Percentiles rank a stretch among this genome's conserved stretches.
phyloP scores from a whole-genome alignment of 2,329 filamentous ascomycete species.

The Biscogniauxia marginata region DNA sequence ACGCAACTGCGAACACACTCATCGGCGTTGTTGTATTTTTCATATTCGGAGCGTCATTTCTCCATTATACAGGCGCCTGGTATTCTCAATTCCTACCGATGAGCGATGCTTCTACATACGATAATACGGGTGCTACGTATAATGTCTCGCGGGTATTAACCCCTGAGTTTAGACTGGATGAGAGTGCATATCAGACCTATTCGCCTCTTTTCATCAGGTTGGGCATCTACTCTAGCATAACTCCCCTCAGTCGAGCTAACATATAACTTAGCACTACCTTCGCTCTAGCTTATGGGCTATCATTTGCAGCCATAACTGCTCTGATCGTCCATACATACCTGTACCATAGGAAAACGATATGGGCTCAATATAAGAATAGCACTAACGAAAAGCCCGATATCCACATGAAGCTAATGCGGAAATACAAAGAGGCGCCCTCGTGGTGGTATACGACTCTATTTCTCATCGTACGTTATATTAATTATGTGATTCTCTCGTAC shows the following conservation, averaged over 20 bases:
- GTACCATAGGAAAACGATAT: conserved; percentile 66
- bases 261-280: conserved; percentile 61
- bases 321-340: conserved; percentile 67
- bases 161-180: conserved; percentile 59
- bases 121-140: conserved; percentile 65
- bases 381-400: conserved; percentile 58
- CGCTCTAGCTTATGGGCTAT: conserved; percentile 66
- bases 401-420: conserved; percentile 63
- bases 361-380: conserved; percentile 59
- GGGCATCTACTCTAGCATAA: not conserved
- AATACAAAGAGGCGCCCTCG: conserved; percentile 60
- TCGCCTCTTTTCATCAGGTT: conserved; percentile 65
- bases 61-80: conserved; percentile 68
- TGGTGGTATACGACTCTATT: conserved; percentile 65
- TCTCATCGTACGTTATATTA: conserved; percentile 42
- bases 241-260: conserved; percentile 5
- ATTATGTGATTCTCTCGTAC: too few relatives aligned
- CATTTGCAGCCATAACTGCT: conserved; percentile 69
- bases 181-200: conserved; percentile 63
- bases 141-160: conserved; percentile 64
- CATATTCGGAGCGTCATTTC: conserved; percentile 54
- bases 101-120: conserved; percentile 67
- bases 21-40: conserved; percentile 67
- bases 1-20: conserved; percentile 70
- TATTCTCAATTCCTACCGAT: conserved; percentile 66